phyloP scores from a whole-genome alignment of 164 flowering plant species.

The Nymphaea thermarum region DNA sequence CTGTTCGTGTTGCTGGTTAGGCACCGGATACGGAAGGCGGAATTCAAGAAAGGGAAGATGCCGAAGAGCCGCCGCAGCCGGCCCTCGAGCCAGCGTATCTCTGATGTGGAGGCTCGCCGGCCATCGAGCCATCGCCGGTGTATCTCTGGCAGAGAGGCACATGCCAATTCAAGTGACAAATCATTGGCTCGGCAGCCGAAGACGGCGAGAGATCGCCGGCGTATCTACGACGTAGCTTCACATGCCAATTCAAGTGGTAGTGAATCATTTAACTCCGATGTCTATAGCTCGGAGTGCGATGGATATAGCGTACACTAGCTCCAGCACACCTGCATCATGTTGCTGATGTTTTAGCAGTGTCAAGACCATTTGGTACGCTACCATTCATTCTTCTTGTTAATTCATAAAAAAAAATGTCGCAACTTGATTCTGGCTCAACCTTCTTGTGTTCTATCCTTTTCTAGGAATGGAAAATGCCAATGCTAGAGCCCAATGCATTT shows the following conservation, averaged over 20 bases:
- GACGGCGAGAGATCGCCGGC: not conserved
- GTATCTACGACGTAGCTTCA: not conserved
- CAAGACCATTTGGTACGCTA: too few relatives aligned
- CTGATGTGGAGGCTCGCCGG: too few relatives aligned
- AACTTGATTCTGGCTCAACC: too few relatives aligned
- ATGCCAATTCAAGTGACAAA: not conserved
- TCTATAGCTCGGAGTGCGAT: slow-evolving; percentile 3
- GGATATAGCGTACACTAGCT: slow-evolving; percentile 6
- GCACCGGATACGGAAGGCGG: slow-evolving; percentile 4
- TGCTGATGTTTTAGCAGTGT: not conserved
- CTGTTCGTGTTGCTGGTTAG: slow-evolving; percentile 5
- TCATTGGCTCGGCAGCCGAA: not conserved
- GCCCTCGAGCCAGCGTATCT: too few relatives aligned
- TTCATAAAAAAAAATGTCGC: too few relatives aligned
- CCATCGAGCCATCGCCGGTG: too few relatives aligned
- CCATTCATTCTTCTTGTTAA: too few relatives aligned
- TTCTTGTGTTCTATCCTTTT: too few relatives aligned
- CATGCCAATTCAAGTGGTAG: not conserved
- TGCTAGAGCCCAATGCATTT: too few relatives aligned
- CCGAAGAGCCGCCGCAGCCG: too few relatives aligned
- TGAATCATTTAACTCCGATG: slow-evolving; percentile 1
- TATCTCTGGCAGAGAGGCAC: not conserved
- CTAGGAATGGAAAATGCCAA: too few relatives aligned
- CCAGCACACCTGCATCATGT: not conserved
- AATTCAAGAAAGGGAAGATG: slow-evolving; percentile 4